phyloP scores from a whole-genome alignment of 495 filamentous ascomycete genomes.

The Xylaria bambusicola region DNA sequence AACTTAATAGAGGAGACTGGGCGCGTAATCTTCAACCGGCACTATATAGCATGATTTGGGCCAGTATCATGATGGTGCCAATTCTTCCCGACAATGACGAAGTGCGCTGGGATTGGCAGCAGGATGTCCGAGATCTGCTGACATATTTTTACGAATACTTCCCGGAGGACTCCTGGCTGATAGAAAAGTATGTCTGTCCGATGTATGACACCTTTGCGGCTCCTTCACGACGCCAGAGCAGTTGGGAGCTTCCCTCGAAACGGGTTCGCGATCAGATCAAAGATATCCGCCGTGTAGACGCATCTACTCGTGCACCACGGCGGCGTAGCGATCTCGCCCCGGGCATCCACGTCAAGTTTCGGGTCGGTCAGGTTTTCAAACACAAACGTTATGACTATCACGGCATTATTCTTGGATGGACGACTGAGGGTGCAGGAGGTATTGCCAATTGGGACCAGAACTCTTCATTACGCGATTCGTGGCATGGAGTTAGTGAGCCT shows the following conservation, averaged over 20 bases:
- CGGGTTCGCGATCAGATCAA: conserved; percentile 33
- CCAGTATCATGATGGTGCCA: conserved; percentile 63
- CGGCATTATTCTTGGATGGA: conserved; percentile 87
- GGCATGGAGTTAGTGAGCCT: conserved; percentile 30
- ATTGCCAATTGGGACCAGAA: conserved; percentile 30
- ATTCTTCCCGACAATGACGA: conserved; percentile 31
- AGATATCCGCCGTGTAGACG: conserved; percentile 30
- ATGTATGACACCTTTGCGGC: conserved; percentile 46
- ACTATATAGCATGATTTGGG: conserved; percentile 77
- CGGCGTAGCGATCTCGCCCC: conserved; percentile 32
- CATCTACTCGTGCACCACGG: conserved; percentile 21
- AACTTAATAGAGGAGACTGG: conserved; percentile 39
- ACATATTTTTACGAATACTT: conserved; percentile 68
- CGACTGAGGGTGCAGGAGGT: conserved; percentile 43
- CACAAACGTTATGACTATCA: conserved; percentile 80
- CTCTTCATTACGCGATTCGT: conserved; percentile 18
- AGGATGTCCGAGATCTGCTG: conserved; percentile 59
- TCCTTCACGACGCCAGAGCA: conserved; percentile 22
- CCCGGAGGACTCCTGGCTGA: conserved; percentile 67
- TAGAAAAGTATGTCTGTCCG: conserved; percentile 66
- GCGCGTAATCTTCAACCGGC: conserved; percentile 63
- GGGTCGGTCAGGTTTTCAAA: conserved; percentile 80
- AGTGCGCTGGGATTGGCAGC: conserved; percentile 44
- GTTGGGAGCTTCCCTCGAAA: conserved; percentile 37
- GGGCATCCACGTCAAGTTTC: conserved; percentile 48